These are phyloP conservation scores for Datisca glomerata DNA, from an alignment of 306 rosid species.

Conservation along the genomic window DNA sequence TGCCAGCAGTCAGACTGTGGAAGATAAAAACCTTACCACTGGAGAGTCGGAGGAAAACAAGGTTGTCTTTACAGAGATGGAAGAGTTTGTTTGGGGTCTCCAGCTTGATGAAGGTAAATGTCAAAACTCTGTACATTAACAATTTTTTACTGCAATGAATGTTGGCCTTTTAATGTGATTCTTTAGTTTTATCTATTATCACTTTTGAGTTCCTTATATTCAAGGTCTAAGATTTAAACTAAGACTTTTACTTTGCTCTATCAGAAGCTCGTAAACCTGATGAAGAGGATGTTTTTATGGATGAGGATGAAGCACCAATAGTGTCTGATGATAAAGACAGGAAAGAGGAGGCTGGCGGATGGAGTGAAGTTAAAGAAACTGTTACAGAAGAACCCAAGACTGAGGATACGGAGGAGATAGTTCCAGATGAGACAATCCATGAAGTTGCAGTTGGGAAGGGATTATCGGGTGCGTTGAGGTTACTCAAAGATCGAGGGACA, in stretches of 20 bases:
- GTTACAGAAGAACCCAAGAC: conserved; percentile 27
- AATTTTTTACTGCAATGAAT: too few species aligned
- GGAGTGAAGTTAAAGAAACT: conserved; percentile 77
- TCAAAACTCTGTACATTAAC: too few species aligned
- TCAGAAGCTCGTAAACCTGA: conserved; percentile 83
- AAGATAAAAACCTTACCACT: conserved; percentile 31
- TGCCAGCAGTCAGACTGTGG: conserved; percentile 31
- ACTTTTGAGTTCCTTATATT: too few species aligned
- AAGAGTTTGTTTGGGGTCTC: conserved; percentile 94
- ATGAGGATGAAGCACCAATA: conserved; percentile 54
- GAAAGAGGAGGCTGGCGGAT: conserved; percentile 55
- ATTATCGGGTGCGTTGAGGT: conserved; percentile 69
- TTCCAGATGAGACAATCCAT: conserved; percentile 81
- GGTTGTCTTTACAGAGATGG: conserved; percentile 94
- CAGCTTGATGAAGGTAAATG: conserved; percentile 96
- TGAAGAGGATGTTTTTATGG: conserved; percentile 79
- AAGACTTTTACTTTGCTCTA: conserved; percentile 16
- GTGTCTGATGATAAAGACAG: conserved; percentile 34
- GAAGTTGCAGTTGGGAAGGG: conserved; percentile 91
- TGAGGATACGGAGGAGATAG: conserved; percentile 47
- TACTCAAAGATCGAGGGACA: conserved; percentile 85
- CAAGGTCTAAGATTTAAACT: too few species aligned
- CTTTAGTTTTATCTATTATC: background rate
- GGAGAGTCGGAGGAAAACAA: conserved; percentile 69
- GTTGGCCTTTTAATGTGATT: too few species aligned